A percentile compares a stretch with the other conserved stretches of the same genome.
phyloP scores from a whole-genome alignment of 495 filamentous ascomycete species.

The Geopyxis carbonaria region DNA sequence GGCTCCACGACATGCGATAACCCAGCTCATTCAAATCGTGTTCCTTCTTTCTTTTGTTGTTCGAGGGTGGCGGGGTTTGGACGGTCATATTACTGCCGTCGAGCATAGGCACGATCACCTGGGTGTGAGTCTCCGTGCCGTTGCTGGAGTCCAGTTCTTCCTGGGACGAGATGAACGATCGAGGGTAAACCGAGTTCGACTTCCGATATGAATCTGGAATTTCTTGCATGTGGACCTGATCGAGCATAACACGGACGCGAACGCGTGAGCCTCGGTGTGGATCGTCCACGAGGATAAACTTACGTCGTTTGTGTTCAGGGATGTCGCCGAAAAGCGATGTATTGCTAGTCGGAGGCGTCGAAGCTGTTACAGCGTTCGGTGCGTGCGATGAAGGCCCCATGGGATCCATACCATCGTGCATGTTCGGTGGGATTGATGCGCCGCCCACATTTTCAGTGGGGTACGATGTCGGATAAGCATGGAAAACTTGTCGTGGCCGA shows the following conservation, averaged over 20 bases:
- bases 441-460: conserved; percentile 35
- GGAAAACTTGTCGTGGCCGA: conserved; percentile 63
- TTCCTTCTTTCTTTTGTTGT: conserved; percentile 54
- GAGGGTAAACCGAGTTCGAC: conserved; percentile 71
- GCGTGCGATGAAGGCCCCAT: conserved; percentile 29
- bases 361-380: conserved; percentile 22
- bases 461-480: conserved; percentile 50
- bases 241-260: conserved; percentile 72
- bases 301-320: conserved; percentile 74
- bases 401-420: conserved; percentile 48
- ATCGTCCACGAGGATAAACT: conserved; percentile 92
- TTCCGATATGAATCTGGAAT: conserved; percentile 88
- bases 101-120: conserved; percentile 50
- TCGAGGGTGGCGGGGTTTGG: conserved; percentile 53
- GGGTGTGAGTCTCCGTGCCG: conserved; percentile 36
- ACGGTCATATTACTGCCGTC: conserved; percentile 55
- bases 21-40: conserved; percentile 78
- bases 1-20: conserved; percentile 88
- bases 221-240: conserved; percentile 76
- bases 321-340: conserved; percentile 67
- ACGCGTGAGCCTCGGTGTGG: conserved; percentile 57
- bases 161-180: conserved; percentile 62
- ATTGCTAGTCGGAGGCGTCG: conserved; percentile 28
- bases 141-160: conserved; percentile 40
- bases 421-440: conserved; percentile 52